A percentile compares a stretch with the other conserved stretches of the same genome.
These are phyloP conservation scores for Rubus parviflorus DNA, from an alignment of 306 rosid genomes.

Conservation along the genomic window DNA sequence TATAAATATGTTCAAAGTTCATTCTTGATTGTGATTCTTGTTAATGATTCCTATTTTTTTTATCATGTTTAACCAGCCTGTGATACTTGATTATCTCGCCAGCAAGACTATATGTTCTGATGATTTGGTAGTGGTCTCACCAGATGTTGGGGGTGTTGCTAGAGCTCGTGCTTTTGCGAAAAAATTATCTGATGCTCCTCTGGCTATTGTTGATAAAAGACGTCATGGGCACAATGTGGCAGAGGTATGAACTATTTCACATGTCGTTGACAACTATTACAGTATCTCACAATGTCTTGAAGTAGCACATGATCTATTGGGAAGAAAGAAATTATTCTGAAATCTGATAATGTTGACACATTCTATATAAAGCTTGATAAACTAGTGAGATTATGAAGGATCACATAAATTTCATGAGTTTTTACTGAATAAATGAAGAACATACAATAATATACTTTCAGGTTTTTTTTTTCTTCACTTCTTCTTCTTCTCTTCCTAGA, in stretches of 20 bases:
- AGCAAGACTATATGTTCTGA: conserved; percentile 90
- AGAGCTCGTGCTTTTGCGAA: conserved; percentile 98
- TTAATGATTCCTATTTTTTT: conserved; percentile 28
- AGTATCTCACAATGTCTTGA: conserved; percentile 2
- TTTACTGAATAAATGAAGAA: neutral
- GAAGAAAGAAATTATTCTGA: neutral
- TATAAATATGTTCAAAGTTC: neutral
- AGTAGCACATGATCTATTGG: neutral
- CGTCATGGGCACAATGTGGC: conserved; percentile 94
- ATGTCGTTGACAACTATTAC: neutral
- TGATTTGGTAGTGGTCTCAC: conserved; percentile 97
- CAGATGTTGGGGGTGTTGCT: conserved; percentile 99
- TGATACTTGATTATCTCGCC: conserved; percentile 97
- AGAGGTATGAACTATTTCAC: conserved; percentile 50
- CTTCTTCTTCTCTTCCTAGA: neutral
- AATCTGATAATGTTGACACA: neutral
- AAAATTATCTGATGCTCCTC: conserved; percentile 95
- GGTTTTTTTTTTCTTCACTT: neutral
- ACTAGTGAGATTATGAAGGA: neutral
- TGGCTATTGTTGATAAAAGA: conserved; percentile 97
- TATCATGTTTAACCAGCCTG: conserved; percentile 69
- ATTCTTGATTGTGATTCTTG: conserved; percentile 5
- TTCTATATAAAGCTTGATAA: neutral
- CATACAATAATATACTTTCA: neutral
- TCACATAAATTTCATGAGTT: neutral